Conservation (phyloP, 2,329 filamentous ascomycete species). For the Tympanopsis confertula region DNA sequence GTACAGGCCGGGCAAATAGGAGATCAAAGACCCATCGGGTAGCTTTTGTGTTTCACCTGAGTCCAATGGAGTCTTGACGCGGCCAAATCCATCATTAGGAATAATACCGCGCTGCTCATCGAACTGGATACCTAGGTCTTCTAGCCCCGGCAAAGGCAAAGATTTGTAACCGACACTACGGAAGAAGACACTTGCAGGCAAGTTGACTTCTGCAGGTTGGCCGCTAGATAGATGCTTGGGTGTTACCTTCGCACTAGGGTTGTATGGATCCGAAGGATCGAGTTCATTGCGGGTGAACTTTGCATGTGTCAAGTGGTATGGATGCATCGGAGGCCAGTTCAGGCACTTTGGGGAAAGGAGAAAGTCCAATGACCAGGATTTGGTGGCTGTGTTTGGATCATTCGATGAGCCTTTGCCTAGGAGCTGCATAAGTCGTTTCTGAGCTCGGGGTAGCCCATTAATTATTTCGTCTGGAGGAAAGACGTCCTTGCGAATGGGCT, state of each 20-base stretch:
- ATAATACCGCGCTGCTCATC: constrained; percentile 65
- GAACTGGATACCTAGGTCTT: constrained; percentile 61
- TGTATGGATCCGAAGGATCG: constrained; percentile 38
- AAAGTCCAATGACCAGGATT: constrained; percentile 77
- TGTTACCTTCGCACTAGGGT: constrained; percentile 57
- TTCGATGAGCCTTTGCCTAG: constrained; percentile 62
- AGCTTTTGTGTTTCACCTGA: constrained; percentile 15
- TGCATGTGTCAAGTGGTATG: constrained; percentile 11
- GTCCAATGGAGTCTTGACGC: constrained; percentile 36
- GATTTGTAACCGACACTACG: constrained; percentile 93
- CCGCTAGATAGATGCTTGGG: constrained; percentile 32
- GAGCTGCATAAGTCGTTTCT: constrained; percentile 69
- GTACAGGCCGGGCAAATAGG: constrained; percentile 63
- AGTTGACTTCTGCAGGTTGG: constrained; percentile 33
- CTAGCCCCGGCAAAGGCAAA: constrained; percentile 62
- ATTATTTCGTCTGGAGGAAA: constrained; percentile 55
- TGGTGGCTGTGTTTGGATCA: constrained; percentile 33
- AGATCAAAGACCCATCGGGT: constrained; percentile 24
- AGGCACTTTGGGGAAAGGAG: constrained; percentile 54
- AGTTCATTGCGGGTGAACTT: constrained; percentile 44
- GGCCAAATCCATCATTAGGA: constrained; percentile 69
- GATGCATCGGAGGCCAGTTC: neutral
- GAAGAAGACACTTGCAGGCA: constrained; percentile 68
- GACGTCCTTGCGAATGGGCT: constrained; percentile 52
- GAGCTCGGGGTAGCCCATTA: constrained; percentile 53